A percentile compares a stretch with the other conserved stretches of the same genome.
phyloP scores from a whole-genome alignment of 139 green algal genomes.

The Chlorella sp. region DNA sequence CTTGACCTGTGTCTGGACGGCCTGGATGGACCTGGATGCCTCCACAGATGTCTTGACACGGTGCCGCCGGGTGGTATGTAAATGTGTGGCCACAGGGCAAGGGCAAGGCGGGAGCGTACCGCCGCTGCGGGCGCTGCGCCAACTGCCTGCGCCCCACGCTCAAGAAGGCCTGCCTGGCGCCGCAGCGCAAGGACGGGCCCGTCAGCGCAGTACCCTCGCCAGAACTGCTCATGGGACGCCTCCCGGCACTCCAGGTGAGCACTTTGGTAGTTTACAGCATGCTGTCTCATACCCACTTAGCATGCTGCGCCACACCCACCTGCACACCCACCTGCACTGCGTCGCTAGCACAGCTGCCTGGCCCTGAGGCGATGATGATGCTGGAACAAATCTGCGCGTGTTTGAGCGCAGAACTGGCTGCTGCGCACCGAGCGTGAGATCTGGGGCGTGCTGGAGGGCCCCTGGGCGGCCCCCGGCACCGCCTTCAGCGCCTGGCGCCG shows the following conservation, averaged over 20 bases:
- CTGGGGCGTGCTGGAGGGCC: neutral
- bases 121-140: neutral
- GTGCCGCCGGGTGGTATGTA: neutral
- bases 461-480: neutral
- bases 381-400: neutral
- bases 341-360: too few relatives aligned
- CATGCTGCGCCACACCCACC: too few relatives aligned
- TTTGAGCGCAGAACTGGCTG: conserved; percentile 4
- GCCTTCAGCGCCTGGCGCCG: neutral
- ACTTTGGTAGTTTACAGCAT: too few relatives aligned
- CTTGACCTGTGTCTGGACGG: too few relatives aligned
- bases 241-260: neutral
- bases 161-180: conserved; percentile 4
- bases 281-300: too few relatives aligned
- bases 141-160: conserved; percentile 2
- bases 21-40: too few relatives aligned
- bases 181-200: neutral
- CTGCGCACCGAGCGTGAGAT: neutral
- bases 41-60: too few relatives aligned
- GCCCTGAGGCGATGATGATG: neutral
- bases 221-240: neutral
- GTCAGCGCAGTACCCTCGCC: neutral
- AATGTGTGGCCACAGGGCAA: neutral
- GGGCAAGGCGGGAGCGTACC: neutral
- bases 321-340: too few relatives aligned